Evolutionary conservation across 1,139 yeast genomes (phyloP), one percentile per base, ranked within the genome.

Genomic region (Meyerozyma elateridarum): DNA sequence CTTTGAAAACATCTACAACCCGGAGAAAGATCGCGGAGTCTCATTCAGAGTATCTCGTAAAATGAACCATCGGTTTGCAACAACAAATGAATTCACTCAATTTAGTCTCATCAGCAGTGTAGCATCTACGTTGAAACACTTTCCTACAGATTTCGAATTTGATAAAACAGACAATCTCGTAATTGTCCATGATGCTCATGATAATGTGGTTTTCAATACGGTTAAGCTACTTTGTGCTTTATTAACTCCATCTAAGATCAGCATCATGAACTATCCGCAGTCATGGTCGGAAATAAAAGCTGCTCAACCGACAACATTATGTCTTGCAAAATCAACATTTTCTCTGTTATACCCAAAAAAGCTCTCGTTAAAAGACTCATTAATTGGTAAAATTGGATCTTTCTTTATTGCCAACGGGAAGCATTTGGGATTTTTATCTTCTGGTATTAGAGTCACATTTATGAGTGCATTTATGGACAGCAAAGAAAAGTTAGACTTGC

Each of bases 31-130:
- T 42, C 57, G 53, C 32, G 74, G 74, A 1, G 54, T 60, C 3
- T 61, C 70, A 2, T 32, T 68, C 13, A 51, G 50, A 25, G 34
- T 59, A 8, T 46, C 54, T 8, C 40, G 47, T 4, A 45, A 46
- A 20, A 34, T 46, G 11, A 52, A 50, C 12, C 44, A 45, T 12
- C 51, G 48, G 20, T 48, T 56, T 5, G 32, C 48, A 12, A 45
- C 59, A 1, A 45, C 50, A 13, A 52, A 58, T 7, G 62, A 54
- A 14, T 82, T 71, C 49, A 72, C 77, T 12, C 87, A 80, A 39
- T 61, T 73, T 38, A 79, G 77, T 44, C 59, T 83, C 34, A 79
- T 80, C 9, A 74, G 85, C 39, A 64, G 80, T 1, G 59, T 80
- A 11, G 81, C 88, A 0, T 66, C 85, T 0, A 70, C 76, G 29